Base-by-base conservation (phyloP, 2,329 filamentous ascomycete species). In the Ophiocordyceps unilateralis region DNA sequence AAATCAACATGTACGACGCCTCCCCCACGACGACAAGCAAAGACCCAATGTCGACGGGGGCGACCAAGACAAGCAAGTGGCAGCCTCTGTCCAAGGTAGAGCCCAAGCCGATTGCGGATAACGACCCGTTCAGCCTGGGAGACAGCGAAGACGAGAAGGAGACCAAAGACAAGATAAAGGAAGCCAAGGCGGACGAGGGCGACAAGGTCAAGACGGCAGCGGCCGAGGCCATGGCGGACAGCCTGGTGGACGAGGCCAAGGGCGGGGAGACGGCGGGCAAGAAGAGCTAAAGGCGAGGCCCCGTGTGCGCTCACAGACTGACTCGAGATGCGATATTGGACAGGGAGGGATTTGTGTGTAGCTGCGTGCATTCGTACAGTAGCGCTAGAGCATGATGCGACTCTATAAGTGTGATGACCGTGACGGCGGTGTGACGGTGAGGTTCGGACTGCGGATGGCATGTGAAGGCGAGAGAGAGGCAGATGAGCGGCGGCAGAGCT, bases 61-160 rank as follows among this genome's bases (percentile, higher is more conserved):
- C 69, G 40, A 63, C 66, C 50, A 91, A 87, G 65, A 63, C 75
- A 39, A 95, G 88, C 72, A 98, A 98, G 66, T 98, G 91, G 91
- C 89, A 98, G 61, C 89, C 91, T 10, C 67, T 98, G 52, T 86
- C 88, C 12, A 73, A 81, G 0, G 78, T 95, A 14, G 49, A 93
- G 41, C 86, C 88, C 1, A 81, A 76, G 48, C 88, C 89, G 14
- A 82, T 94, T 47, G 72, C 74, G 12, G 87, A 96, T 51, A 89
- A 94, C 53, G 91, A 98, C 56, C 91, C 91, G 0, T 98, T 98
- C 64, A 95, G 87, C 55, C 72, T 98, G 14, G 91, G 91, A 5
- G 89, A 96, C 53, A 93, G 86, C 55, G 89, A 96, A 51, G 88
- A 94, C 51, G 91, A 98, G 61, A 91, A 87, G 63, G 70, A 63